Conservation (phyloP, 495 filamentous ascomycete genomes). For the Polyplosphaeria fusca region DNA sequence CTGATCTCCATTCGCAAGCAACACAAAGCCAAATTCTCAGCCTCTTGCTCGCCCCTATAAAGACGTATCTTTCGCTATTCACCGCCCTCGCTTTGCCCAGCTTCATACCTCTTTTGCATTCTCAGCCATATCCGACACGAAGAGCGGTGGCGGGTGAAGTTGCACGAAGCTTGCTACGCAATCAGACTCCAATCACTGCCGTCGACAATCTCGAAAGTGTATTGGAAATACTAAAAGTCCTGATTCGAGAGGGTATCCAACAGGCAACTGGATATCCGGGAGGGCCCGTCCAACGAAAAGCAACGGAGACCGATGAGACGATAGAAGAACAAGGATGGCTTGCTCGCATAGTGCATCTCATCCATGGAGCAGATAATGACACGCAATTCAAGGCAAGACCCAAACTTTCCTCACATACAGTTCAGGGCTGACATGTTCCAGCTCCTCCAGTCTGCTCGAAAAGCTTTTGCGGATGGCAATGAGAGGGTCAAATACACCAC, state of each 20-base stretch:
- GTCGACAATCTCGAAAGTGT: slow-evolving; percentile 81
- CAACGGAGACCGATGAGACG: slow-evolving; percentile 84
- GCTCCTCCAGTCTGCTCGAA: slow-evolving; percentile 83
- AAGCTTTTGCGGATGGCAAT: slow-evolving; percentile 86
- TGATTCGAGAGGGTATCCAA: slow-evolving; percentile 90
- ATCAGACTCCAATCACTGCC: slow-evolving; percentile 72
- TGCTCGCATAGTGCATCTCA: slow-evolving; percentile 83
- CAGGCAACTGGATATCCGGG: slow-evolving; percentile 81
- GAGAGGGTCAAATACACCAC: slow-evolving; percentile 94
- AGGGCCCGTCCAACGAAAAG: slow-evolving; percentile 61
- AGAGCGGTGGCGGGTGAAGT: slow-evolving; percentile 87
- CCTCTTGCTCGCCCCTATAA: slow-evolving; percentile 82
- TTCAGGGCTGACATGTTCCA: slow-evolving; percentile 40
- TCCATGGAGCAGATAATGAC: slow-evolving; percentile 79
- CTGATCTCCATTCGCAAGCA: slow-evolving; percentile 83
- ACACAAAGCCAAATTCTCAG: slow-evolving; percentile 85
- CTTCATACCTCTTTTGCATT: slow-evolving; percentile 83
- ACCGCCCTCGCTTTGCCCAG: slow-evolving; percentile 87
- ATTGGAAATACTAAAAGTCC: slow-evolving; percentile 77
- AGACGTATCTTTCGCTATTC: slow-evolving; percentile 87
- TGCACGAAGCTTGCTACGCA: slow-evolving; percentile 70
- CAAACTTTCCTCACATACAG: background rate
- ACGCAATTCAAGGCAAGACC: slow-evolving; percentile 74
- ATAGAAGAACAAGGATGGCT: slow-evolving; percentile 97
- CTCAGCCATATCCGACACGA: slow-evolving; percentile 90